Percentiles rank a stretch among this genome's conserved stretches.
phyloP scores from a whole-genome alignment of 768 basidiomycete species.

The Calocybe indica region DNA sequence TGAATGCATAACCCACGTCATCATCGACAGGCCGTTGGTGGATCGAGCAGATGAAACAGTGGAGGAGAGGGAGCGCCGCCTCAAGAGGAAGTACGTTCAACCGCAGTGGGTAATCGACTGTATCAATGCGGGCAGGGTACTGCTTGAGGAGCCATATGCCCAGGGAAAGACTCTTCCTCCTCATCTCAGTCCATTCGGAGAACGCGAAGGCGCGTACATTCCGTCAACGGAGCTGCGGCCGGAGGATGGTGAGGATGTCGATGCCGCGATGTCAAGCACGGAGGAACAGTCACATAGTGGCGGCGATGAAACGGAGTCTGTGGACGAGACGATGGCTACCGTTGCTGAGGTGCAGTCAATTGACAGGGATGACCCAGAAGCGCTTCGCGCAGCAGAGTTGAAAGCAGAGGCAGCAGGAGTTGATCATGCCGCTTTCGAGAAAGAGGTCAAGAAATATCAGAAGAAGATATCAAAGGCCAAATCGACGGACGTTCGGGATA shows the following conservation, averaged over 20 bases:
- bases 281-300: conserved; percentile 24
- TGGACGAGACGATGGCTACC: conserved; percentile 21
- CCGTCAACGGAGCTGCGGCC: conserved; percentile 39
- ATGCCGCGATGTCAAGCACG: conserved; percentile 10
- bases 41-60: conserved; percentile 41
- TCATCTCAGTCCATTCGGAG: conserved; percentile 94
- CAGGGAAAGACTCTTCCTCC: conserved; percentile 88
- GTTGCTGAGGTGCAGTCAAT: conserved; percentile 24
- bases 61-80: conserved; percentile 55
- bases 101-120: conserved; percentile 99
- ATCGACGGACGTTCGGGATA: conserved; percentile 26
- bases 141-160: conserved; percentile 79
- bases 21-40: conserved; percentile 82
- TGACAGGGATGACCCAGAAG: conserved; percentile 51
- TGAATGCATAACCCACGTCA: conserved; percentile 86
- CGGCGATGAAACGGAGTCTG: conserved; percentile 26
- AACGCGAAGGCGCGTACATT: conserved; percentile 71
- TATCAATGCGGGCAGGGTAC: conserved; percentile 79
- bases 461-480: conserved; percentile 29
- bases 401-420: conserved; percentile 87
- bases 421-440: conserved; percentile 75
- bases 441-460: conserved; percentile 57
- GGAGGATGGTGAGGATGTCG: conserved; percentile 26
- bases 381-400: conserved; percentile 82
- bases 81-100: conserved; percentile 82